Evolutionary conservation across 768 basidiomycete species (phyloP).

Genomic region (Scleroderma citrinum): DNA sequence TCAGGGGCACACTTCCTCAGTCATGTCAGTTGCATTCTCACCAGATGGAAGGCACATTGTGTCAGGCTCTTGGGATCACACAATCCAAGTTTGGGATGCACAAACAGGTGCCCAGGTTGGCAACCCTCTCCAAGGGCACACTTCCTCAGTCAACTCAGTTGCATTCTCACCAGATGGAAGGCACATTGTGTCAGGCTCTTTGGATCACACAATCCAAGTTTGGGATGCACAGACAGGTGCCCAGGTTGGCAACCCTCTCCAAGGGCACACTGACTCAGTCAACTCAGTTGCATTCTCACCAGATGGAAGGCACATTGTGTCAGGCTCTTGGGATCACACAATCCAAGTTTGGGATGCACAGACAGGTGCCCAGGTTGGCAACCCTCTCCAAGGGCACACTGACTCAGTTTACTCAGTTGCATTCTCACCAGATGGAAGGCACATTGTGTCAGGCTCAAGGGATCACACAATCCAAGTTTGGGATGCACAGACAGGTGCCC

Average conservation of each 20-base stretch:
- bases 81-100: not conserved
- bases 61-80: not conserved
- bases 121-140: not conserved
- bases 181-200: not conserved
- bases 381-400: too few relatives aligned
- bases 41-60: not conserved
- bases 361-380: too few relatives aligned
- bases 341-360: too few relatives aligned
- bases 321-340: too few relatives aligned
- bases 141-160: not conserved
- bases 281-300: slow-evolving; percentile 1
- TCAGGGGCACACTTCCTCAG: not conserved
- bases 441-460: too few relatives aligned
- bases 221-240: slow-evolving; percentile 1
- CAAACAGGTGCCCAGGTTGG: not conserved
- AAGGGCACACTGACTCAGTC: not conserved
- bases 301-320: too few relatives aligned
- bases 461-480: too few relatives aligned
- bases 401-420: too few relatives aligned
- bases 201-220: not conserved
- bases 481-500: too few relatives aligned
- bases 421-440: too few relatives aligned
- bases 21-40: not conserved
- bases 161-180: slow-evolving; percentile 6
- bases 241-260: too few relatives aligned